Evolutionary conservation across 768 basidiomycete species (phyloP).

Genomic region (Leccinum rimulosum): DNA sequence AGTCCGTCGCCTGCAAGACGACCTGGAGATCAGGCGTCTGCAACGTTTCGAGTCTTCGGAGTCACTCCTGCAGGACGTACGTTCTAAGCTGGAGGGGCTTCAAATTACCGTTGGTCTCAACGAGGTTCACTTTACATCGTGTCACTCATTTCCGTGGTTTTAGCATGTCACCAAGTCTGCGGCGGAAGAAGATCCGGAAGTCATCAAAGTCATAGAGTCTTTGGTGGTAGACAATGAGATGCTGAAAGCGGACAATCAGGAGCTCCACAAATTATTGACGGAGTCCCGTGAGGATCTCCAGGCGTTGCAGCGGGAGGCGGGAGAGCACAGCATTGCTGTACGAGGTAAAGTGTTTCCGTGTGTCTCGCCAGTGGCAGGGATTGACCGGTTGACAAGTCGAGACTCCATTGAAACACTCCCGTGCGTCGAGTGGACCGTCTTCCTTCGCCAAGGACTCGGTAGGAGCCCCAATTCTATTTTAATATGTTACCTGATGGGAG

Average conservation of each 20-base stretch:
- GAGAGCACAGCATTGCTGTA: constrained; percentile 60
- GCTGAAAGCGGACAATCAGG: constrained; percentile 77
- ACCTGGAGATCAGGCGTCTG: constrained; percentile 57
- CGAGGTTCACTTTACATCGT: neutral
- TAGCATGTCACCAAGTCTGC: constrained; percentile 40
- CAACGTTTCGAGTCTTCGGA: constrained; percentile 67
- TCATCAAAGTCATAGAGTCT: constrained; percentile 73
- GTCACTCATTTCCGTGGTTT: constrained; percentile 17
- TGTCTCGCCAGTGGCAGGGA: neutral
- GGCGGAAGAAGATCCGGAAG: constrained; percentile 50
- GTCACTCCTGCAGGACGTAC: constrained; percentile 63
- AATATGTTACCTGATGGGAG: constrained; percentile 22
- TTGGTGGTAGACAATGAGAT: constrained; percentile 83
- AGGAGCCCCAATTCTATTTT: constrained; percentile 33
- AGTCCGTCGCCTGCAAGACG: constrained; percentile 59
- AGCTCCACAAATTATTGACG: constrained; percentile 69
- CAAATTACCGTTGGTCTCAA: constrained; percentile 49
- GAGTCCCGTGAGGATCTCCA: constrained; percentile 79
- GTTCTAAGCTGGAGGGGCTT: constrained; percentile 57
- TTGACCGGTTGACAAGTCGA: constrained; percentile 26
- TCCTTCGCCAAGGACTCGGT: constrained; percentile 43
- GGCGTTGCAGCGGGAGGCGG: constrained; percentile 67
- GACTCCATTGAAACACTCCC: constrained; percentile 38
- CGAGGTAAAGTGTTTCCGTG: constrained; percentile 35
- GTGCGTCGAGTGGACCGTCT: constrained; percentile 44